phyloP scores from a whole-genome alignment of 768 basidiomycete genomes.

The Lactarius indigo region DNA sequence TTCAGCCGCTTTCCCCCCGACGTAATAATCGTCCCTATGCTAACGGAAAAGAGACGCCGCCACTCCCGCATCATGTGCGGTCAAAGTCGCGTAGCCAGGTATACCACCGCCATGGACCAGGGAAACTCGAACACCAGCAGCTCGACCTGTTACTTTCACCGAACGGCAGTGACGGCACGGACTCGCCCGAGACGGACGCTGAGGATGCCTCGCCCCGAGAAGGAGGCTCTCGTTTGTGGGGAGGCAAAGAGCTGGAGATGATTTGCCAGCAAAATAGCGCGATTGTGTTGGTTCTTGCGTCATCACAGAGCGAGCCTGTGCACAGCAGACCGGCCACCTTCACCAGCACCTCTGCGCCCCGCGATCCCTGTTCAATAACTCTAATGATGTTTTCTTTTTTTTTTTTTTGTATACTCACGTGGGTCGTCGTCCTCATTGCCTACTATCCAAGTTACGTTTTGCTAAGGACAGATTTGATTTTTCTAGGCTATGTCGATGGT shows the following conservation, averaged over 20 bases:
- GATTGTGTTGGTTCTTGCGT: constrained; percentile 68
- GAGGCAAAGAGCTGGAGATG: constrained; percentile 77
- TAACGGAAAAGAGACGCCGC: constrained; percentile 15
- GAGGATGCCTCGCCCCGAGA: constrained; percentile 35
- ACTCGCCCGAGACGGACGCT: constrained; percentile 26
- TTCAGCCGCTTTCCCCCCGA: constrained; percentile 29
- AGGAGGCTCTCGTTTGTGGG: constrained; percentile 57
- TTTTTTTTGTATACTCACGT: constrained; percentile 11
- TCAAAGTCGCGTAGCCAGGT: constrained; percentile 70
- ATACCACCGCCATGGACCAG: constrained; percentile 60
- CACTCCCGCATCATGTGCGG: constrained; percentile 47
- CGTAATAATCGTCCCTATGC: constrained; percentile 21
- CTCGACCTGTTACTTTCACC: constrained; percentile 27
- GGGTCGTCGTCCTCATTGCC: neutral
- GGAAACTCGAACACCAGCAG: constrained; percentile 60
- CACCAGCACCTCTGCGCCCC: constrained; percentile 8
- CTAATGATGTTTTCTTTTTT: neutral
- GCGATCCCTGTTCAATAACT: constrained; percentile 17
- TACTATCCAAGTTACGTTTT: neutral
- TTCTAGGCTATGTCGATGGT: constrained; percentile 9
- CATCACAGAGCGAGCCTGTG: constrained; percentile 50
- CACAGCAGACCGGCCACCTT: constrained; percentile 28
- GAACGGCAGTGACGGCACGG: constrained; percentile 19
- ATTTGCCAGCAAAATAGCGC: constrained; percentile 89
- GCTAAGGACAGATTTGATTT: neutral